phyloP scores from a whole-genome alignment of 495 filamentous ascomycete species.

The Astrothelium subdiscretum region DNA sequence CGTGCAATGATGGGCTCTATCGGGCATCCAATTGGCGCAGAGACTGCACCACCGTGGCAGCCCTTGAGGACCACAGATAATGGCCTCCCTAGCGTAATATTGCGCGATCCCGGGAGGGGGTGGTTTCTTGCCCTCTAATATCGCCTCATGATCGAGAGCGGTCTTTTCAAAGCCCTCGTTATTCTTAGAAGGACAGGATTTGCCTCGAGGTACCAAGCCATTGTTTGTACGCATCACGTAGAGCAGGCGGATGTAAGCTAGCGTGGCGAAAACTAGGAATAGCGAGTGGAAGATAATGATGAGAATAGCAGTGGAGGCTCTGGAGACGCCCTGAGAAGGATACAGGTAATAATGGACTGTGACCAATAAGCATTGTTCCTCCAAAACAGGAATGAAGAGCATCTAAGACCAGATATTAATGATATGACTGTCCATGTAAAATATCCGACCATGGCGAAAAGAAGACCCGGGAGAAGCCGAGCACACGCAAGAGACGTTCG shows the following conservation, averaged over 20 bases:
- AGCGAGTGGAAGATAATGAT: slow-evolving; percentile 3
- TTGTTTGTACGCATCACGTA: slow-evolving; percentile 3
- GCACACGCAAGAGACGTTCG: no score
- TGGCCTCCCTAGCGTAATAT: slow-evolving; percentile 18
- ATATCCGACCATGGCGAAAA: no score
- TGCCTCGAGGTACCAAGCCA: neutral
- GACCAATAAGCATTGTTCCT: neutral
- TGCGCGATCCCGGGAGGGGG: slow-evolving; percentile 10
- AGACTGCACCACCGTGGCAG: slow-evolving; percentile 67
- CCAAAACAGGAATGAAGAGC: no score
- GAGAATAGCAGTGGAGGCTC: neutral
- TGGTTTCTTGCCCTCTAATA: neutral
- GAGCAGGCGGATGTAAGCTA: neutral
- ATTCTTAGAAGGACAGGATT: neutral
- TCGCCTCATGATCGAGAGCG: neutral
- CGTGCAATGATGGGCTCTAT: slow-evolving; percentile 74
- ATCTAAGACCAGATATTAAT: no score
- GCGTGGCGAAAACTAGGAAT: neutral
- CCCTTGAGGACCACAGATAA: slow-evolving; percentile 50
- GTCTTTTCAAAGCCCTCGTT: neutral
- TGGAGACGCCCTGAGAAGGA: neutral
- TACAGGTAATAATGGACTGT: neutral
- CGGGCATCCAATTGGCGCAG: slow-evolving; percentile 74
- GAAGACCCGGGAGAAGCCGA: no score
- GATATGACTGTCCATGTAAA: no score